phyloP scores from a whole-genome alignment of 257 asterid species.

The Nicotiana otophora region DNA sequence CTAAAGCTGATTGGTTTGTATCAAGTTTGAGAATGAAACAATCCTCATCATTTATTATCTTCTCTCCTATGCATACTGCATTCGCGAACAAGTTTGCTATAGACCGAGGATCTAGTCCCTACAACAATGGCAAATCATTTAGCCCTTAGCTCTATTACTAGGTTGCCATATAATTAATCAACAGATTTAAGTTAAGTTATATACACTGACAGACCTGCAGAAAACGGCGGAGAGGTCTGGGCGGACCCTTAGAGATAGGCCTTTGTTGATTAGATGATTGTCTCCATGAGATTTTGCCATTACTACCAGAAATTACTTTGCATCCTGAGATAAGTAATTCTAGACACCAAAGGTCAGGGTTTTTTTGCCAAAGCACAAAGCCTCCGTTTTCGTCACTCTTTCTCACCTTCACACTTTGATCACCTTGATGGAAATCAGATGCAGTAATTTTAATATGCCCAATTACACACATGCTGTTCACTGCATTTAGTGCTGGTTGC shows the following conservation, averaged over 20 bases:
- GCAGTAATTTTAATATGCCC: constrained; percentile 73
- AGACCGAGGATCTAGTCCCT: constrained; percentile 84
- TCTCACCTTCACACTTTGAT: constrained; percentile 54
- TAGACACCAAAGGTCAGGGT: constrained; percentile 77
- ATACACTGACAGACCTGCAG: constrained; percentile 41
- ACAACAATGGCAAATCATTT: background rate
- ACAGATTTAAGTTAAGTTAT: too few species aligned
- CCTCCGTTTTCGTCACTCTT: constrained; percentile 78
- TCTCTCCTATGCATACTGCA: constrained; percentile 91
- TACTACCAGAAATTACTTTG: constrained; percentile 86
- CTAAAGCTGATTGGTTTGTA: constrained; percentile 64
- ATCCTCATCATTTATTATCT: constrained; percentile 77
- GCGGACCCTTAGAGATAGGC: constrained; percentile 65
- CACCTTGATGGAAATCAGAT: constrained; percentile 86
- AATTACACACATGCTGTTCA: constrained; percentile 72
- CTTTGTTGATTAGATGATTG: constrained; percentile 85
- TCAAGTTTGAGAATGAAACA: constrained; percentile 87
- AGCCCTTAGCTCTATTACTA: background rate
- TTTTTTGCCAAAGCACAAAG: constrained; percentile 87
- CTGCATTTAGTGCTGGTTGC: constrained; percentile 58
- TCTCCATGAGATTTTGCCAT: constrained; percentile 70
- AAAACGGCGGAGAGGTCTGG: constrained; percentile 74
- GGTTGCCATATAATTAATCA: background rate
- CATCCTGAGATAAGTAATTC: constrained; percentile 76
- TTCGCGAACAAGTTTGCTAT: constrained; percentile 62